Evolutionary conservation across 1,284 basidiomycete species (phyloP).

Genomic region (Papiliotrema laurentii): DNA sequence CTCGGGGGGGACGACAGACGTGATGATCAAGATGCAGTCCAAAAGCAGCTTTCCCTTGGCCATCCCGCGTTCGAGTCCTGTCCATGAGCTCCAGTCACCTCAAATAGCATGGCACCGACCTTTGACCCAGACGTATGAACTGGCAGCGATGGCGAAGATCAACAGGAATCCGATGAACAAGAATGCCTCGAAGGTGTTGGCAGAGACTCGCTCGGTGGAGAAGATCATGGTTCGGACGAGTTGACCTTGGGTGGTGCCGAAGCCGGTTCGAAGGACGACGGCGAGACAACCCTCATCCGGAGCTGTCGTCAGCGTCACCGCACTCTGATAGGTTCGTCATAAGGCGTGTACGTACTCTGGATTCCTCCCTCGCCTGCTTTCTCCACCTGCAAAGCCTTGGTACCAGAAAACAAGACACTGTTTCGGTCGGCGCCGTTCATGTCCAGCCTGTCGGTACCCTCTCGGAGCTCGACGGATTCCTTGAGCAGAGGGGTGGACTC

Average conservation of each 20-base stretch:
- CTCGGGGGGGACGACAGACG: slow-evolving; percentile 91
- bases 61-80: slow-evolving; percentile 78
- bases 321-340: background rate
- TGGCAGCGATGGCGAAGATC: slow-evolving; percentile 91
- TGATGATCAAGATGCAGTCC: slow-evolving; percentile 91
- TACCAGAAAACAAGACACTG: slow-evolving; percentile 85
- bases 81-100: slow-evolving; percentile 6
- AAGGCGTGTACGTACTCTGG: slow-evolving; percentile 28
- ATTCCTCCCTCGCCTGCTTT: slow-evolving; percentile 39
- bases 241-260: slow-evolving; percentile 92
- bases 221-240: slow-evolving; percentile 97
- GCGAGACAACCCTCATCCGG: slow-evolving; percentile 87
- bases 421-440: slow-evolving; percentile 81
- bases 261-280: slow-evolving; percentile 87
- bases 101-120: slow-evolving; percentile 51
- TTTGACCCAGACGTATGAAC: slow-evolving; percentile 93
- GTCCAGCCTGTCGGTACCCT: slow-evolving; percentile 68
- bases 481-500: slow-evolving; percentile 93
- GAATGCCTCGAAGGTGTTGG: slow-evolving; percentile 90
- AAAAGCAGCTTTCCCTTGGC: slow-evolving; percentile 89
- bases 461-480: slow-evolving; percentile 83
- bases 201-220: slow-evolving; percentile 87
- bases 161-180: slow-evolving; percentile 93
- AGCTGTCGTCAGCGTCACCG: slow-evolving; percentile 49
- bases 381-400: slow-evolving; percentile 81